Base-by-base conservation (phyloP, 2,329 filamentous ascomycete species). In the Phaeosphaeriaceae sp. region DNA sequence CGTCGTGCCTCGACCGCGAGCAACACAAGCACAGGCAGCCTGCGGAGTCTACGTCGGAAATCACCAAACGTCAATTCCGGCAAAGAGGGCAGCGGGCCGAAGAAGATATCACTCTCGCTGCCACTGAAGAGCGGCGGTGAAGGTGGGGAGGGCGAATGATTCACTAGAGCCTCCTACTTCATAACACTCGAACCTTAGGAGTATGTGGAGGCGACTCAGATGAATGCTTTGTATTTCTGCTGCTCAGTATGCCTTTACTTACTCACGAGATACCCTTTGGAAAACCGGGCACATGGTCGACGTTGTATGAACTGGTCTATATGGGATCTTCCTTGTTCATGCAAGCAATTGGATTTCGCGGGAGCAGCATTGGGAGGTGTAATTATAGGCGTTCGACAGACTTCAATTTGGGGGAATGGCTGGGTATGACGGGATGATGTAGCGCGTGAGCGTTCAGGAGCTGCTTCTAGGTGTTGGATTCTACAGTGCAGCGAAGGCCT, bases 41-140 rank as follows among this genome's bases (percentile, higher is more conserved):
- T 75, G 31, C 73, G 72, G 33, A 75, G 66, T 57, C 71, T 83
- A 41, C 74, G 79, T 48, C 73, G 80, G 45, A 82, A 81, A 61
- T 79, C 76, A 19, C 79, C 77, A 2, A 72, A 66, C 24, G 66
- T 83, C 52, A 79, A 76, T 53, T 74, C 77, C 1, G 77, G 76
- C 44, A 82, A 82, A 62, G 81, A 82, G 48, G 66, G 69, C 22
- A 72, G 74, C 11, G 70, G 62, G 7, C 71, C 76, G n/a, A 78
- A 79, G 64, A 79, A 79, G 65, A 79, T 80, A 52, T 72, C 76
- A 7, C 71, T 80, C 15, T 73, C 73, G 2, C 69, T 79, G 21
- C 76, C 75, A n/a, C 65, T 79, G 19, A 79, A 79, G 61, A 77
- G 72, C 31, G 68, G 69, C 21, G 70, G 69, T 9, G 70, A 73